Conservation (phyloP, 2,329 filamentous ascomycete species). For the Xylariaceae sp. region DNA sequence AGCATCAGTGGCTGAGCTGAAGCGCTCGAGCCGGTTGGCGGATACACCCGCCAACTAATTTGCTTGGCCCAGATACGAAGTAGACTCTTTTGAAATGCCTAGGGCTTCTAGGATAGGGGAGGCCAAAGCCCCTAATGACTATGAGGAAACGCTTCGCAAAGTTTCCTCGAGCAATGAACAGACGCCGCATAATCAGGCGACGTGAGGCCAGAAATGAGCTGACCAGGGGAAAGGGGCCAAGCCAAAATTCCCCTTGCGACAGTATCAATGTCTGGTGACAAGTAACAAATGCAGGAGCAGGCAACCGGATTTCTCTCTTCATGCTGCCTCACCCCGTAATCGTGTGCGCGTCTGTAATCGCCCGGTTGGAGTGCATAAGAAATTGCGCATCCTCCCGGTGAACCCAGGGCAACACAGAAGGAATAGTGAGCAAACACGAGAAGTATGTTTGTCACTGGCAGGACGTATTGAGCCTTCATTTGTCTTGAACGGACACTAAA, state of each 20-base stretch:
- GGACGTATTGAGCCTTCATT: background rate
- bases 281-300: constrained; percentile 11
- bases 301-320: constrained; percentile 13
- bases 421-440: constrained; percentile 4
- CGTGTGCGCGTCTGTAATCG: constrained; percentile 21
- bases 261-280: constrained; percentile 7
- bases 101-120: too few relatives aligned
- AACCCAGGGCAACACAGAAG: background rate
- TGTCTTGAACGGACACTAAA: background rate
- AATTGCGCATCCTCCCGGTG: constrained; percentile 13
- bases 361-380: constrained; percentile 13
- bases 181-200: constrained; percentile 27
- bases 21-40: constrained; percentile 18
- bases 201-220: constrained; percentile 31
- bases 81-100: background rate
- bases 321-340: constrained; percentile 24
- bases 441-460: background rate
- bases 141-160: constrained; percentile 12
- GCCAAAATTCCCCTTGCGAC: constrained; percentile 17
- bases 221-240: constrained; percentile 18
- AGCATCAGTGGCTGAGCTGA: constrained; percentile 25
- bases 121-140: constrained; percentile 3
- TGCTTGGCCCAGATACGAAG: background rate
- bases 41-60: constrained; percentile 25
- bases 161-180: background rate